These are phyloP conservation scores for Silene conica DNA, from an alignment of 148 eudicot genomes.

Conservation along the genomic window DNA sequence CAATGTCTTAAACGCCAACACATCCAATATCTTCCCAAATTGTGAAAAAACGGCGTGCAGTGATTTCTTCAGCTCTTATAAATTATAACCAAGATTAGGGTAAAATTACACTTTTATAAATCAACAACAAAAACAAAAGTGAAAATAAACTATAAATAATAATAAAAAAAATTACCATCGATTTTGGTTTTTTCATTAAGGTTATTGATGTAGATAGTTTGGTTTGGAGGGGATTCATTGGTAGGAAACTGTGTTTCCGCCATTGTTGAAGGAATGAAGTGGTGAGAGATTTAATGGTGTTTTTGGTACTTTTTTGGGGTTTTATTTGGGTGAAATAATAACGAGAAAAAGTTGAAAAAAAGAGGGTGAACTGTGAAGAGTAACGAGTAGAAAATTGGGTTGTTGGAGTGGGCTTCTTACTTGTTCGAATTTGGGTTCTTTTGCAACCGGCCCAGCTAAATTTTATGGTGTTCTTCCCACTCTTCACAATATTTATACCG, in stretches of 20 bases:
- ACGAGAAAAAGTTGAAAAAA: no score
- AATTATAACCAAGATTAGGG: conserved; percentile 9
- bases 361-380: no score
- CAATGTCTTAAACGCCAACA: conserved; percentile 89
- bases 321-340: no score
- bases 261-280: conserved; percentile 31
- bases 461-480: no score
- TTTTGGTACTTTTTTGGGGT: no score
- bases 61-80: conserved; percentile 80
- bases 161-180: conserved; percentile 42
- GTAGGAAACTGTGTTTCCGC: conserved; percentile 45
- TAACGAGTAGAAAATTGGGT: no score
- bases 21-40: conserved; percentile 90
- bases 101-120: background rate
- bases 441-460: no score
- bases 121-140: background rate
- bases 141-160: background rate
- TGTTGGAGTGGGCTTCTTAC: no score
- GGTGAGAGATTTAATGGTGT: background rate
- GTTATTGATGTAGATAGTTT: conserved; percentile 88
- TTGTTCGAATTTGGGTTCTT: no score
- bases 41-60: conserved; percentile 80
- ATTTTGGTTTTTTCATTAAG: conserved; percentile 91
- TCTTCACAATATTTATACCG: no score
- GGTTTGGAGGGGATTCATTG: conserved; percentile 51